Evolutionary conservation across 257 asterid species (phyloP), one percentile per base, ranked within the genome.

Genomic region (Lycium ferocissimum): DNA sequence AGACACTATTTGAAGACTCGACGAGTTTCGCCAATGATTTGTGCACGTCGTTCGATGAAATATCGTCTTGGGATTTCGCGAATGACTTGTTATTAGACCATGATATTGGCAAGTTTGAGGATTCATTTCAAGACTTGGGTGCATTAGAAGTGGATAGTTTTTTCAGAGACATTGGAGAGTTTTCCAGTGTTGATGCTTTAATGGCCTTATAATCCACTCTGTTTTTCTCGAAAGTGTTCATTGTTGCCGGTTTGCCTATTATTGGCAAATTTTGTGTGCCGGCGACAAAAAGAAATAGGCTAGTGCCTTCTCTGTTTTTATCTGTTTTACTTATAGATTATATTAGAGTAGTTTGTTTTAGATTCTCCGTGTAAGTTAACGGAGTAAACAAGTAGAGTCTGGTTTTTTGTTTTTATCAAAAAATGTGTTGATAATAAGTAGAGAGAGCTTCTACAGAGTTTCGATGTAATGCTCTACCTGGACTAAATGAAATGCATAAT

Each of bases 181-280:
- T 92, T 56, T 78, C 86, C 10, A 35, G 66, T 3, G 85, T 12
- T 2, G 96, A 94, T 85, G 86, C 91, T 43, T 87, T 91, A 6
- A 62, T 91, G 86, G 93, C 90, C 0, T n/a, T 87, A 63, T 90
- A 6, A 65, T 82, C 11, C 12, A 47, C 0, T 20, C 13, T 61
- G 13, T 3, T 10, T 14, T 5, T 17, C 43, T 22, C 38, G 13
- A 15, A 51, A 9, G 33, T 15, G 2, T 62, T 40, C 40, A 8
- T 20, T 35, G 88, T 84, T 91, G 85, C 90, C 89, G 89, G 9
- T 83, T 92, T 95, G 90, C 94, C 73, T 40, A 47, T 83, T 81
- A 45, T 63, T 3, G 97, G 97, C 98, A 94, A 93, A 88, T 94
- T 94, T 93, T 94, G 95, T 89, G 14, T 63, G 37, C 89, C 83